Conservation (phyloP, 202 grass and related monocot genomes). For the Cymbopogon flexuosus region DNA sequence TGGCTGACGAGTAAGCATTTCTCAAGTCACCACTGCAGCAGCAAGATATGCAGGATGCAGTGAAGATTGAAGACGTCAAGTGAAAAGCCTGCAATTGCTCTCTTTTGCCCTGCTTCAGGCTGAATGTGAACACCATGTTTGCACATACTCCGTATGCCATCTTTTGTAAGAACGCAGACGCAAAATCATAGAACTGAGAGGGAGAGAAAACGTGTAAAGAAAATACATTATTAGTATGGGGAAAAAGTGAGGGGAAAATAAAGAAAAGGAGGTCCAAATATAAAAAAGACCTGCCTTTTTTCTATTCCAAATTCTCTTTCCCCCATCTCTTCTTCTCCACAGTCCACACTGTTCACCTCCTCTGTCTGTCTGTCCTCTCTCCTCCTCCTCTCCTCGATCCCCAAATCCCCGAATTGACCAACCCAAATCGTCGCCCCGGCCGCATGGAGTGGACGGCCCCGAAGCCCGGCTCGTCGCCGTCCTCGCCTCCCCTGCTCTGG, state of each 20-base stretch:
- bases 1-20: not conserved
- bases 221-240: not conserved
- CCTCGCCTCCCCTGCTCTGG: slow-evolving; percentile 50
- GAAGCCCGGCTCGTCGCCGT: slow-evolving; percentile 30
- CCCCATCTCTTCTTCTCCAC: slow-evolving; percentile 34
- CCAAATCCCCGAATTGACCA: slow-evolving; percentile 53
- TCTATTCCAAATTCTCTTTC: slow-evolving; percentile 42
- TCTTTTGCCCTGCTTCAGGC: not conserved
- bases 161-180: not conserved
- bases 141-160: not conserved
- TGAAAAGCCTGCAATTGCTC: not conserved
- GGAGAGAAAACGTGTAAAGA: not conserved
- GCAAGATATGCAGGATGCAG: not conserved
- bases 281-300: slow-evolving; percentile 37
- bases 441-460: slow-evolving; percentile 43
- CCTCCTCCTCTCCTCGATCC: slow-evolving; percentile 28
- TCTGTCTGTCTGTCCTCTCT: not conserved
- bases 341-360: slow-evolving; percentile 44
- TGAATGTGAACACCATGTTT: not conserved
- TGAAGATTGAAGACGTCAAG: not conserved
- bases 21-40: not conserved
- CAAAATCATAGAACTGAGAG: no score
- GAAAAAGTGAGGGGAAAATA: not conserved
- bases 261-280: slow-evolving; percentile 16
- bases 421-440: slow-evolving; percentile 4